phyloP scores from a whole-genome alignment of 306 rosid species.

The Mucuna pruriens region DNA sequence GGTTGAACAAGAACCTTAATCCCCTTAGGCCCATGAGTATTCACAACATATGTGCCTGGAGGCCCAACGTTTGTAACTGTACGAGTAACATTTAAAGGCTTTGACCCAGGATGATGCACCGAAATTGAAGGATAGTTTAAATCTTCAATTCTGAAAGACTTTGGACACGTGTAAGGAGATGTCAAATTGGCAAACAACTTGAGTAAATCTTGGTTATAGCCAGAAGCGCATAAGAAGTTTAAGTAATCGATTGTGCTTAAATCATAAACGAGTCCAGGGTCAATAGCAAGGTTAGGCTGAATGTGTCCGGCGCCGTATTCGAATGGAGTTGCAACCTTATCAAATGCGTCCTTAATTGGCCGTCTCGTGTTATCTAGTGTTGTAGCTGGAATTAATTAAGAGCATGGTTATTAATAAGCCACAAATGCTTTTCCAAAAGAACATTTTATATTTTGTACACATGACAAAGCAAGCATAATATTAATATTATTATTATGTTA shows the following conservation, averaged over 20 bases:
- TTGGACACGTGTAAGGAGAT: slow-evolving; percentile 34
- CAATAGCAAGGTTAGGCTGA: slow-evolving; percentile 52
- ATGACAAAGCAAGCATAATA: too few relatives aligned
- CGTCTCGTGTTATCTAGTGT: slow-evolving; percentile 32
- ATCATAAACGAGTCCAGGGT: slow-evolving; percentile 65
- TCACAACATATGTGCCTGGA: slow-evolving; percentile 49
- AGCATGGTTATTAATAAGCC: background rate
- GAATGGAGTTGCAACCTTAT: slow-evolving; percentile 48
- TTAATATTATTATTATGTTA: too few relatives aligned
- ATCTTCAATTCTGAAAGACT: slow-evolving; percentile 35
- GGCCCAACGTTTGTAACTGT: slow-evolving; percentile 58
- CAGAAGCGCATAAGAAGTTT: slow-evolving; percentile 58
- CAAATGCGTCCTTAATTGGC: slow-evolving; percentile 38
- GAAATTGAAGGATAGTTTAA: slow-evolving; percentile 68
- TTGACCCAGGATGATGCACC: slow-evolving; percentile 19
- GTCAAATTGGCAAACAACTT: background rate
- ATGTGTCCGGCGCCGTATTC: slow-evolving; percentile 63
- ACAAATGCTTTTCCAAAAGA: background rate
- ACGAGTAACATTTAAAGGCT: slow-evolving; percentile 36
- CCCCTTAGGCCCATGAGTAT: slow-evolving; percentile 34
- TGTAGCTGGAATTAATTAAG: slow-evolving; percentile 42
- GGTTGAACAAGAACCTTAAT: slow-evolving; percentile 51
- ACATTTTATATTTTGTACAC: background rate
- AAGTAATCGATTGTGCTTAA: slow-evolving; percentile 45
- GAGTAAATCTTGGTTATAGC: slow-evolving; percentile 36